Base-by-base conservation (phyloP, 2,329 filamentous ascomycete genomes). In the Fusarium bulbicola region DNA sequence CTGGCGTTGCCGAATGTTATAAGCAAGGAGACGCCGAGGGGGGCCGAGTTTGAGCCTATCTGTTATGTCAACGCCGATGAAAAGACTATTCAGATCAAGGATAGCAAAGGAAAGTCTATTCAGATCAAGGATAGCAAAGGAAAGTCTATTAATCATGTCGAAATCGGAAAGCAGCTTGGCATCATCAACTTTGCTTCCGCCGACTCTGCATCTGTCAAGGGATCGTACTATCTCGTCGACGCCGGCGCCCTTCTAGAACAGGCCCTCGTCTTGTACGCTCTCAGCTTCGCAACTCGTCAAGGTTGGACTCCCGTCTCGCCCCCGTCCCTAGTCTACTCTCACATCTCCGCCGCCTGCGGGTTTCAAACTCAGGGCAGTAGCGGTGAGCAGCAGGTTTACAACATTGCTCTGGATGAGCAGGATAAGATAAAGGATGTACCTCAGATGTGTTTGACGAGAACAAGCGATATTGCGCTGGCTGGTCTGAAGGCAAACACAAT, bases 361-460 rank as follows among this genome's bases (percentile, higher is more conserved):
- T 32, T 10, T 18, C 5, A 50, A 14, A 2, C 21, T 7, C 15
- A 0, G 0, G 3, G 10, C 2, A 18, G 21, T 5, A 18, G 21
- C 15, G 11, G 46, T 5, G 2, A 10, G 46, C 28, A 18, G 4
- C 28, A 24, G 11, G 7, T 50, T 7, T 50, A 50, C 6, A 10
- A 2, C 8, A 50, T 50, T 32, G 28, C 46, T 16, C 46, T 18
- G 21, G 21, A n/a, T 18, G 5, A 49, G 28, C 6, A 16, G 20
- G 20, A 47, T 30, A 47, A 28, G 6, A 16, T 12, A 6, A 9
- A 5, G 3, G 46, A 3, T 13, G 11, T 13, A 7, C 46, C 3
- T 3, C 15, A 13, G 7, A 24, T 24, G 8, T 14, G 28, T 5
- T 6, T 50, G 5, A 18, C 46, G 11, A 50, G 28, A 1, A 18